phyloP scores from a whole-genome alignment of 2,329 filamentous ascomycete species.

The Verticillium klebahnii region DNA sequence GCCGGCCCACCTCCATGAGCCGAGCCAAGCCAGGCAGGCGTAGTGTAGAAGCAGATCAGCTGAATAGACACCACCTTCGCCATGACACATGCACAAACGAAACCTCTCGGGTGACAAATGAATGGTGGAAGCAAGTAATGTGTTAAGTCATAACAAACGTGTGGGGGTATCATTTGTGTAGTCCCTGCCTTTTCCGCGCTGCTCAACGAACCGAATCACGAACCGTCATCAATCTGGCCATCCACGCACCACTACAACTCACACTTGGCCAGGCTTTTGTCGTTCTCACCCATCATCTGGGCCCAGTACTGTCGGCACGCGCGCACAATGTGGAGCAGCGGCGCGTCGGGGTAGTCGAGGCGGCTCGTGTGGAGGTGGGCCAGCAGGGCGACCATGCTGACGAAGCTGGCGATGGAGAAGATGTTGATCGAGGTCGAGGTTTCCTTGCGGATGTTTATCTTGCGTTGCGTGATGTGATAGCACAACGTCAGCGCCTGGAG shows the following conservation, averaged over 20 bases:
- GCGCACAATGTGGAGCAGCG: conserved; percentile 33
- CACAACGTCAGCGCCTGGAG: conserved; percentile 65
- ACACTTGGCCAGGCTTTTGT: neutral
- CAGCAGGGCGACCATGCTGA: conserved; percentile 67
- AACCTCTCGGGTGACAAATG: neutral
- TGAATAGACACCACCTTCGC: neutral
- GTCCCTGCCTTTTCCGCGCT: neutral
- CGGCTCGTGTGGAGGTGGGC: conserved; percentile 61
- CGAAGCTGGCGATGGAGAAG: conserved; percentile 71
- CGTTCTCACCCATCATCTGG: neutral
- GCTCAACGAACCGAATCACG: too few species aligned
- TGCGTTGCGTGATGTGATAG: conserved; percentile 73
- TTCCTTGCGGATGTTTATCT: conserved; percentile 75
- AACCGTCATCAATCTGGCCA: too few species aligned
- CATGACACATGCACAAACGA: neutral
- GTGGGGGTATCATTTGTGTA: neutral
- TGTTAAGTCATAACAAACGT: neutral
- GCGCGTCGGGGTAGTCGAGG: conserved; percentile 56
- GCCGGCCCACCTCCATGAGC: neutral
- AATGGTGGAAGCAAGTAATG: neutral
- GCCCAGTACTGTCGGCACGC: neutral
- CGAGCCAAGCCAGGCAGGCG: neutral
- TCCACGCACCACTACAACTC: neutral
- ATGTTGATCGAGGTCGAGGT: conserved; percentile 73
- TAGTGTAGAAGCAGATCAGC: neutral